Conservation (phyloP, 2,329 filamentous ascomycete species). For the Pseudogymnoascus sp. region DNA sequence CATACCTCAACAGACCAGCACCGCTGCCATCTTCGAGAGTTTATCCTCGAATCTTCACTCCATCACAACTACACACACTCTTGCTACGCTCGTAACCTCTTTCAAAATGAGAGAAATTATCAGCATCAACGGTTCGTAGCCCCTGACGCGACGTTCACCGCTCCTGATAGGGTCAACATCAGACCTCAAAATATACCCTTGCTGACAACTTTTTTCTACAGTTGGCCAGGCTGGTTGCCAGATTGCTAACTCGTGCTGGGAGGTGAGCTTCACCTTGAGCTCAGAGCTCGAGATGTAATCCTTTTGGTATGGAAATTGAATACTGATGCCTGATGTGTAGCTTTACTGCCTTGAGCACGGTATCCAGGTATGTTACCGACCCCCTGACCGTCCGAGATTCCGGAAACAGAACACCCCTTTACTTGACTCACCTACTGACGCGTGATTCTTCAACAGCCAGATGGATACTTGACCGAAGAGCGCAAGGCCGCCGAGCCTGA, state of each 20-base stretch:
- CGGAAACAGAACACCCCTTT: background rate
- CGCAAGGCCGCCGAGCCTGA: constrained; percentile 88
- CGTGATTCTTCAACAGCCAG: constrained; percentile 54
- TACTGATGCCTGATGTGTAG: constrained; percentile 44
- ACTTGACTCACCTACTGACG: constrained; percentile 26
- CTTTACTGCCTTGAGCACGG: constrained; percentile 99
- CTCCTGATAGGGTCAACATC: constrained; percentile 30
- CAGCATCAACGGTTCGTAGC: constrained; percentile 84
- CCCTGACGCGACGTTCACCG: constrained; percentile 31
- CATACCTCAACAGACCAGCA: constrained; percentile 17
- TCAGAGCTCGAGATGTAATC: background rate
- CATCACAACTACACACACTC: constrained; percentile 13
- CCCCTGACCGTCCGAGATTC: background rate
- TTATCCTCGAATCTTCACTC: constrained; percentile 18
- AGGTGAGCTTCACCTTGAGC: constrained; percentile 59
- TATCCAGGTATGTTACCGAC: constrained; percentile 70
- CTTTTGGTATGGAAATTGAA: constrained; percentile 3
- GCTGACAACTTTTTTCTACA: constrained; percentile 37
- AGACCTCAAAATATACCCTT: constrained; percentile 23
- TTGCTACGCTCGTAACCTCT: constrained; percentile 21
- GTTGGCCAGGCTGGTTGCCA: constrained; percentile 99
- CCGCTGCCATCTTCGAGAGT: constrained; percentile 12
- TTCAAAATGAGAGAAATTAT: constrained; percentile 97
- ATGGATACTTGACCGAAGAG: constrained; percentile 97
- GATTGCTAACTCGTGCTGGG: constrained; percentile 99